phyloP scores from a whole-genome alignment of 164 flowering plant species.

The Nelumbo lutea region DNA sequence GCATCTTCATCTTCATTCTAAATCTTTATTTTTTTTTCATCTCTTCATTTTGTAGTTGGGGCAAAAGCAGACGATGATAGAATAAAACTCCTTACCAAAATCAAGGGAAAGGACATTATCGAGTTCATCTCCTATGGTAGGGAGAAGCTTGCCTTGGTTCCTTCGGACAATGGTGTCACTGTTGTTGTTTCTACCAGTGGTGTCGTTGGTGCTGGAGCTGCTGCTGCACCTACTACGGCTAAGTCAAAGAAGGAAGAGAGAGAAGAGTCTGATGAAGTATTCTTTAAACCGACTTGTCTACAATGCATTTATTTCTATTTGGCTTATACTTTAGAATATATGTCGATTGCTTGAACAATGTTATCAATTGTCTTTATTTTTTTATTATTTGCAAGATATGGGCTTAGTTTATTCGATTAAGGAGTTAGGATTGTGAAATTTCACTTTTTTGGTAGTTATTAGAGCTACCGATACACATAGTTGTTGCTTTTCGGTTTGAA shows the following conservation, averaged over 20 bases:
- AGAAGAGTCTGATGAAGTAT: slow-evolving; percentile 44
- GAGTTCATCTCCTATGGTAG: slow-evolving; percentile 38
- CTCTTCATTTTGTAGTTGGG: slow-evolving; percentile 24
- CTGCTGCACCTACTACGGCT: slow-evolving; percentile 29
- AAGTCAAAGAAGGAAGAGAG: slow-evolving; percentile 45
- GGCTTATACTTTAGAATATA: not conserved
- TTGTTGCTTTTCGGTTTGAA: too few species aligned
- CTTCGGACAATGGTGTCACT: slow-evolving; percentile 33
- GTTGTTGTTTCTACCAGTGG: slow-evolving; percentile 22
- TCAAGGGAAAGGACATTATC: slow-evolving; percentile 38
- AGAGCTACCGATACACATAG: too few species aligned
- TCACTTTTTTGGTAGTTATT: too few species aligned
- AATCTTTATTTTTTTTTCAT: too few species aligned
- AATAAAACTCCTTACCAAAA: slow-evolving; percentile 28
- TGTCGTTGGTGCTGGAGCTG: slow-evolving; percentile 16
- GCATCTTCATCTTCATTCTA: too few species aligned
- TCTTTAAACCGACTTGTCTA: not conserved
- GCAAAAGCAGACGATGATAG: slow-evolving; percentile 35
- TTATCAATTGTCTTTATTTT: not conserved
- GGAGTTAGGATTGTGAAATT: not conserved
- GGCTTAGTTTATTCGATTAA: slow-evolving; percentile 11
- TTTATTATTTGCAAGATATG: slow-evolving; percentile 4
- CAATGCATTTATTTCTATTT: not conserved
- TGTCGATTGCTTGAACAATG: not conserved
- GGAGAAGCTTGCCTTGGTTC: slow-evolving; percentile 41